Conservation (phyloP, 2,329 filamentous ascomycete species). For the Colletotrichum noveboracense region DNA sequence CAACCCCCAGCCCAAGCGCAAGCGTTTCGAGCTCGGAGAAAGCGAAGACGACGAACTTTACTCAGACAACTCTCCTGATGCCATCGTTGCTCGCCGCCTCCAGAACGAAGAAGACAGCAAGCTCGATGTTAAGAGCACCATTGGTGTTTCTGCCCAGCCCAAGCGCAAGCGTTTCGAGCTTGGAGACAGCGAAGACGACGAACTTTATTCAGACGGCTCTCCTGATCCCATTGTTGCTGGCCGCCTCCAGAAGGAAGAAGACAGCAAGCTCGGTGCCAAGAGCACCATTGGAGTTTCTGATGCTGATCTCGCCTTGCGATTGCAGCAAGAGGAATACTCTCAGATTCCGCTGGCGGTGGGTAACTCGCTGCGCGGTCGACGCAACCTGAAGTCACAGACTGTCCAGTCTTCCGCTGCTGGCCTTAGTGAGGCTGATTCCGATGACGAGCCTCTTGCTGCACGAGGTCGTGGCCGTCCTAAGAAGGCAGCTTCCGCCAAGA, state of each 20-base stretch:
- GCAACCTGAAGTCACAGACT: background rate
- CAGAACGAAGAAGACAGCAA: constrained; percentile 37
- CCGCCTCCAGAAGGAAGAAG: constrained; percentile 38
- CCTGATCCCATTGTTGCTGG: constrained; percentile 37
- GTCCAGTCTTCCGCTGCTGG: background rate
- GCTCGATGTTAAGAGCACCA: background rate
- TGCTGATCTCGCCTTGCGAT: constrained; percentile 35
- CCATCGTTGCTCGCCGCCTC: constrained; percentile 35
- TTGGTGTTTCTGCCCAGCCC: too few species aligned
- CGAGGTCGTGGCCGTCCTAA: constrained; percentile 32
- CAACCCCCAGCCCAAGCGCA: constrained; percentile 41
- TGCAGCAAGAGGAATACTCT: constrained; percentile 39
- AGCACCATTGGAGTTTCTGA: constrained; percentile 22
- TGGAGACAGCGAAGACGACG: constrained; percentile 46
- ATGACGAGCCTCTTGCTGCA: background rate
- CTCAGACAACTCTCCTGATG: constrained; percentile 27
- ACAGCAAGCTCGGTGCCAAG: constrained; percentile 13
- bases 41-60: constrained; percentile 43
- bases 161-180: constrained; percentile 50
- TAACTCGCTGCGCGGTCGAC: background rate
- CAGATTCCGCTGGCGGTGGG: constrained; percentile 2
- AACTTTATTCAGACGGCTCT: constrained; percentile 29
- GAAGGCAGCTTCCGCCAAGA: constrained; percentile 30
- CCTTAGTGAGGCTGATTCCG: constrained; percentile 5
- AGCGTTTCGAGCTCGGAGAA: constrained; percentile 49